These are phyloP conservation scores for Fraxinus platypoda DNA, from an alignment of 305 asterid genomes.

Conservation along the genomic window DNA sequence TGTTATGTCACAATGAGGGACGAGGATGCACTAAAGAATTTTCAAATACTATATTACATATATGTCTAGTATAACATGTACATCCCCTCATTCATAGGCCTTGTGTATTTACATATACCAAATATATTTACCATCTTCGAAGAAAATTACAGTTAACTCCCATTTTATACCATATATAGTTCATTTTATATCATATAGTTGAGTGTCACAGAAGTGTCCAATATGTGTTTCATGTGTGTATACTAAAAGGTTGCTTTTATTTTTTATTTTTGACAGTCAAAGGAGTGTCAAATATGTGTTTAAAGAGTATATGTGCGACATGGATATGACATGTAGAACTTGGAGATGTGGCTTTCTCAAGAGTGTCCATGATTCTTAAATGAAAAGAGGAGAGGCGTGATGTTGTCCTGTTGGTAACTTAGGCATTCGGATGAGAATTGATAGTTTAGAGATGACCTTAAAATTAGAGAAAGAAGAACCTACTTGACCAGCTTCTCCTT, in stretches of 20 bases:
- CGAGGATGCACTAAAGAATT: neutral
- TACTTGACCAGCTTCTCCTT: constrained; percentile 66
- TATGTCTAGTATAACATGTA: neutral
- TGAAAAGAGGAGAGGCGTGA: neutral
- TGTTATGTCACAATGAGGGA: neutral
- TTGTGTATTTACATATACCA: neutral
- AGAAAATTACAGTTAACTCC: neutral
- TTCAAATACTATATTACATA: neutral
- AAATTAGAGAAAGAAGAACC: constrained; percentile 27
- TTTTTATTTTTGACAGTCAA: neutral
- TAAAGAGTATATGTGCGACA: neutral
- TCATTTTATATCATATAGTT: neutral
- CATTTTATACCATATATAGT: neutral
- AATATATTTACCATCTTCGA: neutral
- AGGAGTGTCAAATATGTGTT: neutral
- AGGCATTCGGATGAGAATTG: neutral
- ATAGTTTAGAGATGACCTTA: neutral
- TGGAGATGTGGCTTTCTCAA: neutral
- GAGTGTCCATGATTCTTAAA: neutral
- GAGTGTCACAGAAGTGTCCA: neutral
- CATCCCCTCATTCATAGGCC: neutral
- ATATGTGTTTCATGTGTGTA: neutral
- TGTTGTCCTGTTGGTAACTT: neutral
- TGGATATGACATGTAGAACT: neutral
- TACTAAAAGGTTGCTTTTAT: neutral